Evolutionary conservation across 2,329 filamentous ascomycete species (phyloP).

Genomic region (Phoma herbarum): DNA sequence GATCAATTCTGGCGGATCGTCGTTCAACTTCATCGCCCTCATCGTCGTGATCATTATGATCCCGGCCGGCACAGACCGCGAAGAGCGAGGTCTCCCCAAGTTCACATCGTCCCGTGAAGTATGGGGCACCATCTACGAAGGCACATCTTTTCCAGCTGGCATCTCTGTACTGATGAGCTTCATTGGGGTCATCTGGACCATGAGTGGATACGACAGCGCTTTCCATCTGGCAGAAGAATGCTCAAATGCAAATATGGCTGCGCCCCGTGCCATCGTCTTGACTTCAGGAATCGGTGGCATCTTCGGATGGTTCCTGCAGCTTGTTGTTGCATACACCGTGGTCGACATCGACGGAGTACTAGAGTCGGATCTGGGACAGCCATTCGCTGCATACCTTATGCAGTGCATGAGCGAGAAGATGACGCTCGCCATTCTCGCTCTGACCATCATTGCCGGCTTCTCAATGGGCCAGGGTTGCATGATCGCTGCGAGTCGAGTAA

Average conservation of each 20-base stretch:
- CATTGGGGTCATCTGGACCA: conserved; percentile 74
- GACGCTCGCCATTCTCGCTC: conserved; percentile 68
- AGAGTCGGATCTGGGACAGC: conserved; percentile 70
- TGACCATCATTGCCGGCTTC: conserved; percentile 75
- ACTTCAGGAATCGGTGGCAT: conserved; percentile 72
- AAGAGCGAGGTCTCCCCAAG: conserved; percentile 62
- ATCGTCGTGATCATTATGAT: conserved; percentile 74
- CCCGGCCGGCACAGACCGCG: conserved; percentile 64
- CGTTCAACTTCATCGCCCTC: conserved; percentile 74
- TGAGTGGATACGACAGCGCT: conserved; percentile 72
- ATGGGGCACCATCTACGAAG: conserved; percentile 71
- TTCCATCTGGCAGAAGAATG: conserved; percentile 81
- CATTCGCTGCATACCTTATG: conserved; percentile 74
- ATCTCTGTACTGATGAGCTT: conserved; percentile 76
- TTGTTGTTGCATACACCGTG: conserved; percentile 77
- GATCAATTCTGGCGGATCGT: conserved; percentile 75
- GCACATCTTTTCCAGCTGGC: conserved; percentile 73
- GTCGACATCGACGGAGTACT: conserved; percentile 68
- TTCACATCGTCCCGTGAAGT: conserved; percentile 68
- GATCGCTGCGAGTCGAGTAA: conserved; percentile 72
- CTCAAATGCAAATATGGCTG: conserved; percentile 74
- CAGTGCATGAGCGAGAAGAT: conserved; percentile 69
- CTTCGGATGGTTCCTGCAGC: conserved; percentile 76
- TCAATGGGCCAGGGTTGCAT: conserved; percentile 78
- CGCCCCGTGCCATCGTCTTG: conserved; percentile 75